Percentiles rank a stretch among this genome's conserved stretches.
Evolutionary conservation across 192 early-diverging fungal genomes (phyloP).

Genomic region (Rhizophagus clarus): DNA sequence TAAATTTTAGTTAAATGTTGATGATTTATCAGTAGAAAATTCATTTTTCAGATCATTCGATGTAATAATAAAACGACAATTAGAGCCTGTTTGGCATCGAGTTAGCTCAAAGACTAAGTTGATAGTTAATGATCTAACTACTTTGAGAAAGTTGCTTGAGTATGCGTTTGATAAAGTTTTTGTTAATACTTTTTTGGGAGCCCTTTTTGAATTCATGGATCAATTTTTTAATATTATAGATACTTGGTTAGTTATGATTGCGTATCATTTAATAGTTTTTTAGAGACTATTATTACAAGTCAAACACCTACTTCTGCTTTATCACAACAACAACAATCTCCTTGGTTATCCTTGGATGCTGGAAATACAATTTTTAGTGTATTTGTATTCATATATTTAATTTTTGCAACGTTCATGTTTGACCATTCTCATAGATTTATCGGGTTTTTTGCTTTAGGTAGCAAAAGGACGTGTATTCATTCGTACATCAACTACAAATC

Average conservation of each 20-base stretch:
- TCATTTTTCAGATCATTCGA: slow-evolving; percentile 88
- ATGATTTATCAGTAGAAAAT: slow-evolving; percentile 87
- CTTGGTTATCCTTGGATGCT: slow-evolving; percentile 87
- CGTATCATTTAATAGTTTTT: slow-evolving; percentile 82
- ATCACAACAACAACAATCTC: slow-evolving; percentile 48
- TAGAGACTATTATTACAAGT: slow-evolving; percentile 79
- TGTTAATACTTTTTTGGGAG: slow-evolving; percentile 10
- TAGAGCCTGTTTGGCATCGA: slow-evolving; percentile 89
- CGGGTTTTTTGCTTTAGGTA: slow-evolving; percentile 29
- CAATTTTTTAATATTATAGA: slow-evolving; percentile 33
- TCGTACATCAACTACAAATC: slow-evolving; percentile 17
- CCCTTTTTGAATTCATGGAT: neutral
- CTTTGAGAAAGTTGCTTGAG: slow-evolving; percentile 69
- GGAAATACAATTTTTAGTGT: slow-evolving; percentile 78
- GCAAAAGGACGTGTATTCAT: slow-evolving; percentile 51
- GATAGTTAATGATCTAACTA: slow-evolving; percentile 73
- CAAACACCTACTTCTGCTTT: slow-evolving; percentile 46
- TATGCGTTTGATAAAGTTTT: slow-evolving; percentile 19
- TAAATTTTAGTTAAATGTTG: slow-evolving; percentile 64
- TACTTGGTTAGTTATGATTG: slow-evolving; percentile 85
- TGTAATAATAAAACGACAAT: slow-evolving; percentile 67
- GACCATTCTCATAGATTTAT: neutral
- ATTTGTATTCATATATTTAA: neutral
- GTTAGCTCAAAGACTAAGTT: slow-evolving; percentile 72
- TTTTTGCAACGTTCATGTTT: neutral